Base-by-base conservation (phyloP, 805 yeast genomes). In the Cyberlindnera samutprakarnensis region DNA sequence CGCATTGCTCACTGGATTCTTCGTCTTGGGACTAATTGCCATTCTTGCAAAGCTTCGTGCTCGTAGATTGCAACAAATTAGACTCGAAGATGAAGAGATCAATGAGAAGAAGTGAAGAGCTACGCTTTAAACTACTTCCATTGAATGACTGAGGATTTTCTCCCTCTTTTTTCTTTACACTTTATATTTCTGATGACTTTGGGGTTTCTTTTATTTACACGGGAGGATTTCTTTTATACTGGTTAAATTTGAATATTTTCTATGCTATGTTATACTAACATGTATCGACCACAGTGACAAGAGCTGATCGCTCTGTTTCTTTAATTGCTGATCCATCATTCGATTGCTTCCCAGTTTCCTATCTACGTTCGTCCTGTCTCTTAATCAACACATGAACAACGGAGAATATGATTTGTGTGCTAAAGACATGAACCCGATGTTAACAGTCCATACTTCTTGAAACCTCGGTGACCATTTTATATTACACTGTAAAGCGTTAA, bases 401-500 rank as follows among this genome's bases (percentile, higher is more conserved):
- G n/a, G n/a, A n/a, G n/a, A n/a, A n/a, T n/a, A n/a, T n/a, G n/a
- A n/a, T n/a, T n/a, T n/a, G n/a, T n/a, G n/a, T n/a, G n/a, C n/a
- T n/a, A n/a, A n/a, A n/a, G n/a, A n/a, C 13, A 37, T 14, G 23
- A 25, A 19, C 5, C 34, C 41, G 8, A 37, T 13, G 28, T 34
- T 35, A 13, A 35, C 25, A 19, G 29, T 18, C 27, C 30, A 37
- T 4, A 38, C 41, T 24, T 27, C 13, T 16, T 19, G 18, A 17
- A 37, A 37, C 16, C 19, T 28, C 11, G 41, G 41, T 11, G 27
- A 19, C 18, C 23, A 31, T 15, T 37, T 35, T 4, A 25, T 18
- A 24, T 37, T 30, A 38, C 41, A 37, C 27, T 37, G 41, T 11
- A 37, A 18, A 7, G 41, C 38, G 7, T 28, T 17, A 7, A 36